These are phyloP conservation scores for Eucalyptus rudis DNA, from an alignment of 345 rosid genomes.

Conservation along the genomic window DNA sequence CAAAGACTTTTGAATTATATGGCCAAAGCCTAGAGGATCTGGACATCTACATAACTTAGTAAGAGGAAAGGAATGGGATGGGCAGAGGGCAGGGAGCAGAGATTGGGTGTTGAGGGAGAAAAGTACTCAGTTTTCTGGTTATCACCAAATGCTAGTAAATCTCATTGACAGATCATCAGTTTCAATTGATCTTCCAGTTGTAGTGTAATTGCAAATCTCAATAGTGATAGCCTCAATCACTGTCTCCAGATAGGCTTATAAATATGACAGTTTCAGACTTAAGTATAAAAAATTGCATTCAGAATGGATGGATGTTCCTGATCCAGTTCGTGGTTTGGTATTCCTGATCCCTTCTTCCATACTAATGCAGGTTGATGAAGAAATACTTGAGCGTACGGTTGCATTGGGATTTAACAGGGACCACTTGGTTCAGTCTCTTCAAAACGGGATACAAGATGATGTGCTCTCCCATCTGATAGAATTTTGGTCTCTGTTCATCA, in stretches of 20 bases:
- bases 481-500: neutral
- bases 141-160: neutral
- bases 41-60: neutral
- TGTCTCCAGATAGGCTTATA: neutral
- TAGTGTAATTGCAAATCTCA: neutral
- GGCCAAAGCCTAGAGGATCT: neutral
- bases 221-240: neutral
- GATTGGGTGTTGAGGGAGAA: neutral
- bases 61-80: neutral
- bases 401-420: conserved; percentile 67
- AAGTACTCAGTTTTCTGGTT: neutral
- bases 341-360: neutral
- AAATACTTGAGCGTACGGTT: conserved; percentile 67
- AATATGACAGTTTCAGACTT: neutral
- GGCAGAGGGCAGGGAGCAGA: neutral
- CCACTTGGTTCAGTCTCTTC: conserved; percentile 67
- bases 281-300: neutral
- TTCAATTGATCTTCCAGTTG: neutral
- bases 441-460: conserved; percentile 66
- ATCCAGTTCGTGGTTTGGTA: neutral
- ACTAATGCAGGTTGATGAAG: conserved; percentile 69
- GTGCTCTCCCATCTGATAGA: conserved; percentile 17
- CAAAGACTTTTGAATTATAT: neutral
- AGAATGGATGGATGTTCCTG: neutral
- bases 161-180: neutral